These are phyloP conservation scores for Pseudomonodictys pantanalensis DNA, from an alignment of 495 filamentous ascomycete species.

Conservation along the genomic window DNA sequence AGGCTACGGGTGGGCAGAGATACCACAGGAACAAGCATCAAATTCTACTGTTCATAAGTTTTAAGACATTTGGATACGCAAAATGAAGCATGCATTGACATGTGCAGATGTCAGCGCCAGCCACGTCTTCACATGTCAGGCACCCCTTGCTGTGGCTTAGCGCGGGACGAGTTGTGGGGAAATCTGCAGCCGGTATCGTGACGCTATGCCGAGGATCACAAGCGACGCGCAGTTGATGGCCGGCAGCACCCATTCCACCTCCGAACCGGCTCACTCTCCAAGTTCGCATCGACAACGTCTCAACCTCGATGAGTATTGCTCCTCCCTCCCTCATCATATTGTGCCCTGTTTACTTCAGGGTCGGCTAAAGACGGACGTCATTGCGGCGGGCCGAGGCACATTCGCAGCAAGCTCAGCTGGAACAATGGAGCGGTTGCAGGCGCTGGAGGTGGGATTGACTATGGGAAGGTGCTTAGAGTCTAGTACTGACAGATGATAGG, in stretches of 20 bases:
- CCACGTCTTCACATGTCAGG: slow-evolving; percentile 17
- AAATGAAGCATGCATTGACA: not conserved
- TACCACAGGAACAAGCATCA: no score
- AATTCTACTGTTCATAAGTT: no score
- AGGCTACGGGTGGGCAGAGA: no score
- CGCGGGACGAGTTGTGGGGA: slow-evolving; percentile 3
- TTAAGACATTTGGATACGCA: not conserved
- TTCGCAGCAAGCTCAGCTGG: not conserved
- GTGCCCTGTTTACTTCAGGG: not conserved
- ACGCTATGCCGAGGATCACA: slow-evolving; percentile 27
- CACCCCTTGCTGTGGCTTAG: slow-evolving; percentile 1
- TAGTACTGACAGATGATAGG: slow-evolving; percentile 13
- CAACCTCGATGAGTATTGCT: not conserved
- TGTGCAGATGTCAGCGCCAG: not conserved
- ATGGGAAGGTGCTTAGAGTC: not conserved
- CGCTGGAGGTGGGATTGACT: slow-evolving; percentile 16
- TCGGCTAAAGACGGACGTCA: not conserved
- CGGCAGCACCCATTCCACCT: not conserved
- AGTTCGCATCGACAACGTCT: not conserved
- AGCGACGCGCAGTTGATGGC: slow-evolving; percentile 1
- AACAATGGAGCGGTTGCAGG: slow-evolving; percentile 28
- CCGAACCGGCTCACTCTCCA: not conserved
- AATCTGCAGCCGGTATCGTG: slow-evolving; percentile 4
- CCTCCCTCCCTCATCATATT: not conserved
- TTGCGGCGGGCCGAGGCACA: slow-evolving; percentile 2